Conservation (phyloP, 2,329 filamentous ascomycete species). For the Beauveria sp. region DNA sequence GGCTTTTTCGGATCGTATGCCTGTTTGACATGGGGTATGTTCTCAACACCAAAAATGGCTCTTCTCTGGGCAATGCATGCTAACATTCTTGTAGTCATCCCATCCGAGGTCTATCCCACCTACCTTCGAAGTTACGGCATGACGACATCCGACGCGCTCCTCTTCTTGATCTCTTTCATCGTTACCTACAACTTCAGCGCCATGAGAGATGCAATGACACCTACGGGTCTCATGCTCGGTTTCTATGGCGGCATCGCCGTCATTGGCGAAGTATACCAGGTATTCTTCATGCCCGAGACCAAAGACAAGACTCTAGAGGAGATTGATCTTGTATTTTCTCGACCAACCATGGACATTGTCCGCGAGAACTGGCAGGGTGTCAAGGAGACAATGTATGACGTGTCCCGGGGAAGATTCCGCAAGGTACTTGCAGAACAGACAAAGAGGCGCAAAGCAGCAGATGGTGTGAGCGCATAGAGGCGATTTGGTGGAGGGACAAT, state of each 20-base stretch:
- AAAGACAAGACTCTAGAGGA: constrained; percentile 63
- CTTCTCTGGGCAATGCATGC: not conserved
- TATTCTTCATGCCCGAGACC: constrained; percentile 70
- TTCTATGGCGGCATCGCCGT: constrained; percentile 70
- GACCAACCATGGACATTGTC: constrained; percentile 56
- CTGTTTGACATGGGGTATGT: constrained; percentile 49
- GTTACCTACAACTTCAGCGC: constrained; percentile 68
- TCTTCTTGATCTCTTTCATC: constrained; percentile 65
- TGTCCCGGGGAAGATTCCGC: constrained; percentile 17
- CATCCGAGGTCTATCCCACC: constrained; percentile 63
- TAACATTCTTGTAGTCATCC: constrained; percentile 37
- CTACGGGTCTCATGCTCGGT: constrained; percentile 57
- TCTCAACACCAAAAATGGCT: too few species aligned
- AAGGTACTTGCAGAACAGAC: constrained; percentile 20
- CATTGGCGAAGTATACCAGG: constrained; percentile 63
- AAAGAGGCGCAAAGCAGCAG: not conserved
- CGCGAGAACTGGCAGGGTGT: constrained; percentile 42
- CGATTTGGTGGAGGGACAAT: too few species aligned
- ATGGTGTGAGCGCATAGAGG: not conserved
- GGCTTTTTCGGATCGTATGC: constrained; percentile 61
- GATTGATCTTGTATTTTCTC: constrained; percentile 59
- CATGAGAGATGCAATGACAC: constrained; percentile 62
- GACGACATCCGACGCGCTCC: constrained; percentile 59
- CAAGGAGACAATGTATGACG: constrained; percentile 22
- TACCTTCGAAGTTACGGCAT: constrained; percentile 68